These are phyloP conservation scores for Colletotrichum sp. DNA, from an alignment of 2,329 filamentous ascomycete species.

Conservation along the genomic window DNA sequence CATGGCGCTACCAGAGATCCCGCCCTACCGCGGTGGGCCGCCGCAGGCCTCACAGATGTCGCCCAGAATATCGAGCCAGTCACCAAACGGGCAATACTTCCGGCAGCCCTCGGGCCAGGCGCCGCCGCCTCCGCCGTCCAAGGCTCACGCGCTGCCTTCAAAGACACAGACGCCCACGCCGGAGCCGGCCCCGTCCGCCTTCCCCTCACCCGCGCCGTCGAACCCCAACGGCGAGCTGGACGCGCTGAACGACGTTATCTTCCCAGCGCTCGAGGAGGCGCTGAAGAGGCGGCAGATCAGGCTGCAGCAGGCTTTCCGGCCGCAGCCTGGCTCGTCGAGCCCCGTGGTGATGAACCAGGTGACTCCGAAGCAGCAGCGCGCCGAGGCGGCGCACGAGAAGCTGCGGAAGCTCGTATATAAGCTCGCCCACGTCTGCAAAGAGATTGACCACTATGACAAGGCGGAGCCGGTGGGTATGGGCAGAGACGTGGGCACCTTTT, in stretches of 20 bases:
- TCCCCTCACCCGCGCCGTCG: slow-evolving; percentile 61
- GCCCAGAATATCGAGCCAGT: slow-evolving; percentile 26
- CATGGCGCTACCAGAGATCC: slow-evolving; percentile 59
- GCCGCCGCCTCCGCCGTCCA: slow-evolving; percentile 23
- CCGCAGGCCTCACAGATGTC: slow-evolving; percentile 24
- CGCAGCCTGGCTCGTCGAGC: slow-evolving; percentile 32
- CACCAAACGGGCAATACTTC: slow-evolving; percentile 24
- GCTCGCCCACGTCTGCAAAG: slow-evolving; percentile 81
- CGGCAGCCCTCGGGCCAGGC: slow-evolving; percentile 21
- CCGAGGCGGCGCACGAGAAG: slow-evolving; percentile 78
- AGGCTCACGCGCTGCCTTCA: slow-evolving; percentile 29
- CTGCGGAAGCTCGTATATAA: slow-evolving; percentile 83
- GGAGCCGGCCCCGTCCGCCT: slow-evolving; percentile 50
- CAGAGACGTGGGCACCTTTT: slow-evolving; percentile 83
- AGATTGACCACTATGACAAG: slow-evolving; percentile 89
- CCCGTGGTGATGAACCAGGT: slow-evolving; percentile 45
- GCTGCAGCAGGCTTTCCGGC: slow-evolving; percentile 57
- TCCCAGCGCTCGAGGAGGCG: slow-evolving; percentile 90
- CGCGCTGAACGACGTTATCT: slow-evolving; percentile 87
- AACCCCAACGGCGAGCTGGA: slow-evolving; percentile 76
- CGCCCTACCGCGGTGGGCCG: slow-evolving; percentile 52
- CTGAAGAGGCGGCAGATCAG: slow-evolving; percentile 78
- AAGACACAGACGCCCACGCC: slow-evolving; percentile 36
- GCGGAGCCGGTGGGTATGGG: slow-evolving; percentile 92
- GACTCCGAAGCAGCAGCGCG: slow-evolving; percentile 71